Evolutionary conservation across 495 filamentous ascomycete species (phyloP).

Genomic region (Pseudomonodictys pantanalensis): DNA sequence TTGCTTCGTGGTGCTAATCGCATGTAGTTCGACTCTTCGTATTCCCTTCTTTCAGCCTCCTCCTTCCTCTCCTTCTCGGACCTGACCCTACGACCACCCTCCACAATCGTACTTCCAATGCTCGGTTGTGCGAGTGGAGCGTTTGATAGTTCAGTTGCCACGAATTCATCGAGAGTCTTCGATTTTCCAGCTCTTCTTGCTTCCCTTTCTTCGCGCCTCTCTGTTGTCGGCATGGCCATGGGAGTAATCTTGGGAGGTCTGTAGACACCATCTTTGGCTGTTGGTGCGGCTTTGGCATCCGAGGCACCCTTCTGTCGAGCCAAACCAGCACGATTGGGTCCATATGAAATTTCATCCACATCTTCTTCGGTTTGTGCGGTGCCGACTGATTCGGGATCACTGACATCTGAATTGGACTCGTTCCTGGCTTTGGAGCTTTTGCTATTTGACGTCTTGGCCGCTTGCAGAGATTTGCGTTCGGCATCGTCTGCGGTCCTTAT

Average conservation of each 20-base stretch:
- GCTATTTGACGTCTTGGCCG: neutral
- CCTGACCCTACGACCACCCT: slow-evolving; percentile 69
- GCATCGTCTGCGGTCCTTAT: slow-evolving; percentile 80
- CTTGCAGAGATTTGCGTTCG: slow-evolving; percentile 32
- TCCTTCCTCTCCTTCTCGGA: slow-evolving; percentile 63
- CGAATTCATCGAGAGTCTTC: slow-evolving; percentile 79
- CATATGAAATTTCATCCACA: slow-evolving; percentile 64
- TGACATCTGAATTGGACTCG: slow-evolving; percentile 39
- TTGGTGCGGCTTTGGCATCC: slow-evolving; percentile 32
- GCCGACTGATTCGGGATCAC: slow-evolving; percentile 24
- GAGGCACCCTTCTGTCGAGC: slow-evolving; percentile 38
- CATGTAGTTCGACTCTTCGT: slow-evolving; percentile 85
- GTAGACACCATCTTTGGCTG: slow-evolving; percentile 62
- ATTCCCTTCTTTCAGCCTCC: slow-evolving; percentile 69
- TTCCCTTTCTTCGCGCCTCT: slow-evolving; percentile 55
- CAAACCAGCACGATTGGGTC: slow-evolving; percentile 62
- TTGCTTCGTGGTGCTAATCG: slow-evolving; percentile 77
- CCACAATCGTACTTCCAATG: slow-evolving; percentile 77
- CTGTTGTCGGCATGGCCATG: slow-evolving; percentile 57
- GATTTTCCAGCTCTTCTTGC: slow-evolving; percentile 55
- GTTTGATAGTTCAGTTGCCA: slow-evolving; percentile 71
- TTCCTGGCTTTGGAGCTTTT: slow-evolving; percentile 35
- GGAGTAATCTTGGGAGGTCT: slow-evolving; percentile 80
- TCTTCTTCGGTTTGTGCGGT: slow-evolving; percentile 42
- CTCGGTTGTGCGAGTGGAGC: slow-evolving; percentile 76